Evolutionary conservation across 164 flowering plant species (phyloP).

Genomic region (Vitis riparia): DNA sequence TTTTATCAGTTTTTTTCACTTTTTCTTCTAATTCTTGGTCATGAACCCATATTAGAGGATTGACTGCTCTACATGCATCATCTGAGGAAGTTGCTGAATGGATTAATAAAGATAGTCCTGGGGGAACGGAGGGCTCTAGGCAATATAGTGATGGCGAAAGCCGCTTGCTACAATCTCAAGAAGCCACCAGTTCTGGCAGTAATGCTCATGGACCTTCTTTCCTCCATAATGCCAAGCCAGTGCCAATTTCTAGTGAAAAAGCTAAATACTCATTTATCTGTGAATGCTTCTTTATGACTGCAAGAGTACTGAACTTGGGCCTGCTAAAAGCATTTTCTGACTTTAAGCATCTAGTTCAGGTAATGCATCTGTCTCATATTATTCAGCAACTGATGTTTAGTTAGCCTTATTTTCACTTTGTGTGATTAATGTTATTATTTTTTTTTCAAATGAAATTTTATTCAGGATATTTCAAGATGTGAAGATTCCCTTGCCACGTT

Average conservation of each 20-base stretch:
- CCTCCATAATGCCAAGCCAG: conserved; percentile 33
- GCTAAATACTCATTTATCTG: conserved; percentile 74
- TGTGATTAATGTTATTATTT: background rate
- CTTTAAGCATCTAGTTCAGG: conserved; percentile 93
- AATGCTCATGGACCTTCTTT: conserved; percentile 25
- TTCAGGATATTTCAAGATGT: conserved; percentile 79
- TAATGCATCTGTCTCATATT: conserved; percentile 19
- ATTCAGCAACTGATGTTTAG: background rate
- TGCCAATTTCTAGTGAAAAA: conserved; percentile 38
- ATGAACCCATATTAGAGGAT: conserved; percentile 42
- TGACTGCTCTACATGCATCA: conserved; percentile 96
- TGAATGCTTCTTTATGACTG: conserved; percentile 99
- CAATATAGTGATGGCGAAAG: conserved; percentile 44
- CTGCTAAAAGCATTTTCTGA: conserved; percentile 90
- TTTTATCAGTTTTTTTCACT: background rate
- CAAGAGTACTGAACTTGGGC: conserved; percentile 94
- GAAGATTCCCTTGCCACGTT: conserved; percentile 77
- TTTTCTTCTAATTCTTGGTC: conserved; percentile 19
- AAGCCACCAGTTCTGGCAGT: conserved; percentile 69
- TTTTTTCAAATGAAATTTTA: conserved; percentile 3
- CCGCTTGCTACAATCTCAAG: conserved; percentile 66
- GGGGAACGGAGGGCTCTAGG: conserved; percentile 21
- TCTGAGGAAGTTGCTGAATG: conserved; percentile 88
- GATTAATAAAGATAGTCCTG: conserved; percentile 43
- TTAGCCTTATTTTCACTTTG: background rate